Evolutionary conservation across 306 rosid species (phyloP).

Genomic region (Glycine latifolia): DNA sequence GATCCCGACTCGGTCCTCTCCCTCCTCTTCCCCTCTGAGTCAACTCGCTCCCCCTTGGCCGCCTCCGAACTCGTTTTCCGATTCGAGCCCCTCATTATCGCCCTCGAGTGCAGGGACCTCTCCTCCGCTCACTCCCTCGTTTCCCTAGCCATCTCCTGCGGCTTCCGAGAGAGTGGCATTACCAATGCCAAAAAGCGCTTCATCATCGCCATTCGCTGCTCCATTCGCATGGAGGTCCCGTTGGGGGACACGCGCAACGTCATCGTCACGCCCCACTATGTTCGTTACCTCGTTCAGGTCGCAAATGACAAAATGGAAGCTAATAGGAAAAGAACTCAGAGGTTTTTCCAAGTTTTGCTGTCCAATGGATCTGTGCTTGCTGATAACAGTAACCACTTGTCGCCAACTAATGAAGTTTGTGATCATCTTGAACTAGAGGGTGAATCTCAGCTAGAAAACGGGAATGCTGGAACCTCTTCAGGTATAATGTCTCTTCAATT

Average conservation of each 20-base stretch:
- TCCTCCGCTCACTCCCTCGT: conserved; percentile 80
- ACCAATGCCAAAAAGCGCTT: conserved; percentile 77
- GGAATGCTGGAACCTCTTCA: conserved; percentile 46
- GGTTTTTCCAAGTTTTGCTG: conserved; percentile 62
- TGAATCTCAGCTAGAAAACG: conserved; percentile 45
- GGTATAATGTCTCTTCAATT: conserved; percentile 50
- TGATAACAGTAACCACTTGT: not conserved
- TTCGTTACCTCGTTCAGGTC: conserved; percentile 68
- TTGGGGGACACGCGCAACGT: conserved; percentile 65
- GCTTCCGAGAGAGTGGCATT: conserved; percentile 94
- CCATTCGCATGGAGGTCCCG: conserved; percentile 85
- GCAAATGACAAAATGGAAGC: conserved; percentile 92
- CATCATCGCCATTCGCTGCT: conserved; percentile 90
- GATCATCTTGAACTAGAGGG: conserved; percentile 42
- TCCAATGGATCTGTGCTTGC: conserved; percentile 38
- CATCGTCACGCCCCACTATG: conserved; percentile 76
- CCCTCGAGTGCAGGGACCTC: conserved; percentile 84
- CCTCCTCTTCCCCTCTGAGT: conserved; percentile 64
- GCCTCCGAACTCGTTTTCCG: conserved; percentile 75
- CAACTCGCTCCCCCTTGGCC: conserved; percentile 33
- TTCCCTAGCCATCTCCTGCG: conserved; percentile 80
- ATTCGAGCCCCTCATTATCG: conserved; percentile 89
- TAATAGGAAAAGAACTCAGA: conserved; percentile 74
- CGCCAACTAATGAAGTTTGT: conserved; percentile 2
- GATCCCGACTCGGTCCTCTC: conserved; percentile 67